phyloP scores from a whole-genome alignment of 257 asterid genomes.

The Ehretia macrophylla region DNA sequence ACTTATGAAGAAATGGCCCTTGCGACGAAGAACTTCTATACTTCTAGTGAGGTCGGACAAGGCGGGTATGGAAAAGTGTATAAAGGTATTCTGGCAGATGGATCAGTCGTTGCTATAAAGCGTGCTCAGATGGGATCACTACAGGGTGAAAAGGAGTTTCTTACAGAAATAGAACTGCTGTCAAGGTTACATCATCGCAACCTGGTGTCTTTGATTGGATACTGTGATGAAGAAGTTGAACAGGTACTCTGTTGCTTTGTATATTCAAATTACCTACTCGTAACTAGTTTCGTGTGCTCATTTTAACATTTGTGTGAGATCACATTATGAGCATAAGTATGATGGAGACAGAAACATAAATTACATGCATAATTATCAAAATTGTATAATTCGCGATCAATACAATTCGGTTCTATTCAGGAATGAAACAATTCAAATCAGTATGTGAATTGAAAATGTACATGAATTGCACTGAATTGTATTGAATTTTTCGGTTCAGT shows the following conservation, averaged over 20 bases:
- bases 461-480: too few relatives aligned
- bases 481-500: too few relatives aligned
- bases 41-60: conserved; percentile 66
- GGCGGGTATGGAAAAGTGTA: conserved; percentile 99
- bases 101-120: conserved; percentile 81
- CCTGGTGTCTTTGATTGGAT: conserved; percentile 80
- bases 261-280: conserved; percentile 5
- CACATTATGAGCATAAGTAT: too few relatives aligned
- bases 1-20: conserved; percentile 54
- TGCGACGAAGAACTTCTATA: conserved; percentile 59
- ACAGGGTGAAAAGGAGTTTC: conserved; percentile 96
- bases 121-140: conserved; percentile 92
- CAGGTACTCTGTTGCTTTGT: conserved; percentile 46
- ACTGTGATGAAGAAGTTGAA: conserved; percentile 94
- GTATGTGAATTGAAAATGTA: too few relatives aligned
- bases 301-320: too few relatives aligned
- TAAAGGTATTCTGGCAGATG: conserved; percentile 76
- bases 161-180: conserved; percentile 80
- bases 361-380: too few relatives aligned
- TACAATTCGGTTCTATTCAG: too few relatives aligned
- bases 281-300: not conserved
- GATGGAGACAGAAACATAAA: too few relatives aligned
- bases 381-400: too few relatives aligned
- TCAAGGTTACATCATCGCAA: conserved; percentile 94
- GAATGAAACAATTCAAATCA: too few relatives aligned